phyloP scores from a whole-genome alignment of 257 asterid species.

The Lavandula angustifolia region DNA sequence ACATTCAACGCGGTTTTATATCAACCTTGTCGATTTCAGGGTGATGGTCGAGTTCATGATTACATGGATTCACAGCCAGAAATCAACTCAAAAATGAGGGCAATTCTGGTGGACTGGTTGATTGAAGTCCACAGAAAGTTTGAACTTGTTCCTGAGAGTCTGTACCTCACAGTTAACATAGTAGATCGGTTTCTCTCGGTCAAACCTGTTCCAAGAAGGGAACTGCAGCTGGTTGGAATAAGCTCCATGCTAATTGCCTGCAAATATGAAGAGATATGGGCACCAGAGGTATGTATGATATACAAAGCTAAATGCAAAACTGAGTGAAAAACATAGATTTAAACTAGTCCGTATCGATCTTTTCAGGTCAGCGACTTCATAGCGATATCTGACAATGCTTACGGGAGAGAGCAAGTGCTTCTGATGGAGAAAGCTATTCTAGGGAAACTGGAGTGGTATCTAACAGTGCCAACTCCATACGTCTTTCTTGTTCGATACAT shows the following conservation, averaged over 20 bases:
- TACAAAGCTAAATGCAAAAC: no score
- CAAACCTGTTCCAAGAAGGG: conserved; percentile 58
- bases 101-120: conserved; percentile 83
- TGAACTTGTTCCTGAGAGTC: conserved; percentile 65
- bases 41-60: conserved; percentile 47
- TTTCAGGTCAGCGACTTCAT: conserved; percentile 46
- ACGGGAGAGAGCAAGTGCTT: conserved; percentile 54
- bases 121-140: conserved; percentile 77
- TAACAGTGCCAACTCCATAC: conserved; percentile 64
- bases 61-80: conserved; percentile 74
- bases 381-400: conserved; percentile 57
- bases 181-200: conserved; percentile 63
- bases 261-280: conserved; percentile 96
- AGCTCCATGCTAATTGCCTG: conserved; percentile 87
- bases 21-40: conserved; percentile 34
- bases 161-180: conserved; percentile 64
- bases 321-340: no score
- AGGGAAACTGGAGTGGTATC: conserved; percentile 60
- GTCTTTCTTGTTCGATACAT: conserved; percentile 55
- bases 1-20: background rate
- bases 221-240: conserved; percentile 85
- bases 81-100: conserved; percentile 72
- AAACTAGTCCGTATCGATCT: no score
- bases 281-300: conserved; percentile 52
- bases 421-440: conserved; percentile 63